Conservation (phyloP, 139 green algal genomes). For the Pseudopediastrum boryanum region DNA sequence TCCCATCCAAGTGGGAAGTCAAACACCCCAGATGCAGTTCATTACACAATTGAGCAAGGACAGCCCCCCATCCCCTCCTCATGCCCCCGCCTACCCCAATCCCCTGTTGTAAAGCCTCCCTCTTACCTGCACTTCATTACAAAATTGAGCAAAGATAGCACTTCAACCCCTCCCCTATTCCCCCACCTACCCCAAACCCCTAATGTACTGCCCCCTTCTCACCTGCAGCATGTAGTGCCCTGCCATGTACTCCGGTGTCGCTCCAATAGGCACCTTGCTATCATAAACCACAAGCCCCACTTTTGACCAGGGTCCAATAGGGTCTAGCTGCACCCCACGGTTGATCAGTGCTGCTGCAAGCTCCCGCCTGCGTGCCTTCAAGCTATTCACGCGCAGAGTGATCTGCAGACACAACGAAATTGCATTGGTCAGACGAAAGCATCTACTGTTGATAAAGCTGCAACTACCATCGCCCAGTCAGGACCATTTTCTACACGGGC, state of each 20-base stretch:
- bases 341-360: constrained; percentile 95
- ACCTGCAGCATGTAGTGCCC: constrained; percentile 99
- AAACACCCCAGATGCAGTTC: too few relatives aligned
- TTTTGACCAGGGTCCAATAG: constrained; percentile 97
- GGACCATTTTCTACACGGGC: too few relatives aligned
- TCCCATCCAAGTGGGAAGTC: too few relatives aligned
- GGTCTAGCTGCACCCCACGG: constrained; percentile 97
- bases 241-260: constrained; percentile 99
- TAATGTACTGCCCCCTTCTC: background rate
- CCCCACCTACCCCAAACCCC: background rate
- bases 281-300: constrained; percentile 97
- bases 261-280: constrained; percentile 93
- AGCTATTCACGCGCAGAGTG: constrained; percentile 92
- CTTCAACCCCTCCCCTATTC: background rate
- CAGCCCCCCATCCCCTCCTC: background rate
- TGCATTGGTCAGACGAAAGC: too few relatives aligned
- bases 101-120: background rate
- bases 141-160: background rate
- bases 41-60: too few relatives aligned
- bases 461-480: too few relatives aligned
- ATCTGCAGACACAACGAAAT: constrained; percentile 29
- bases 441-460: too few relatives aligned
- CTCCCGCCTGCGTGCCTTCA: constrained; percentile 92
- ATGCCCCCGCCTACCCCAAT: background rate
- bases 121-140: background rate